Evolutionary conservation across 2,329 filamentous ascomycete genomes (phyloP), one percentile per base, ranked within the genome.

Genomic region (Herpotrichia juniperi): DNA sequence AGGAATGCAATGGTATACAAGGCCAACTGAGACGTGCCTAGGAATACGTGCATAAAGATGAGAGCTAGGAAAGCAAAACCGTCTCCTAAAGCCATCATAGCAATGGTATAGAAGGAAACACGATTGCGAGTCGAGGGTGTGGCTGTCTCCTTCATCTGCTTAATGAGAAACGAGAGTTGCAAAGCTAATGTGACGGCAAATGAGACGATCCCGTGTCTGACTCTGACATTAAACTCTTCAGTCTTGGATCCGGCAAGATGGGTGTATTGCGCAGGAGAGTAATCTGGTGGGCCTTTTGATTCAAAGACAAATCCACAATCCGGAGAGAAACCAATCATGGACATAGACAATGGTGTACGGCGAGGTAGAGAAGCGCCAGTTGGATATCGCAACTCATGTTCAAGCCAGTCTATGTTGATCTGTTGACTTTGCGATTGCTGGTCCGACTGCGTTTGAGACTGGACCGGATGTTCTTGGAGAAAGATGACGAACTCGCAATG

Each of bases 401-500:
- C 85, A 16, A 87, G 78, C 61, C 77, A 78, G 26, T 78, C 71
- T 46, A 85, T 68, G 25, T 79, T 59, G 4, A 63, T 42, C 11
- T 51, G 49, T 22, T 30, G 31, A 35, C 46, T 51, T n/a, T 46
- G 30, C 24, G 58, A 56, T 19, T 64, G 55, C 21, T 63, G 67
- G n/a, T 56, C 60, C 21, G 49, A 57, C 10, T 58, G 58, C 3
- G 56, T 53, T 50, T 48, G 55, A 49, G 61, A 67, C 5, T 52
- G 45, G 2, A 73, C 46, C 1, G 85, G 84, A 56, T 89, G 82
- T 34, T 93, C 81, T 69, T 97, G 94, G 25, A 93, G 78, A 72
- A 93, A 97, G 48, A 96, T 78, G 44, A 99, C 78, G 66, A 91
- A 91, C 73, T 99, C 94, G 79, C 94, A 99, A 62, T 90, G 89